Evolutionary conservation across 73 alveolate species (phyloP).

Genomic region (Tetrahymena elliotti): DNA sequence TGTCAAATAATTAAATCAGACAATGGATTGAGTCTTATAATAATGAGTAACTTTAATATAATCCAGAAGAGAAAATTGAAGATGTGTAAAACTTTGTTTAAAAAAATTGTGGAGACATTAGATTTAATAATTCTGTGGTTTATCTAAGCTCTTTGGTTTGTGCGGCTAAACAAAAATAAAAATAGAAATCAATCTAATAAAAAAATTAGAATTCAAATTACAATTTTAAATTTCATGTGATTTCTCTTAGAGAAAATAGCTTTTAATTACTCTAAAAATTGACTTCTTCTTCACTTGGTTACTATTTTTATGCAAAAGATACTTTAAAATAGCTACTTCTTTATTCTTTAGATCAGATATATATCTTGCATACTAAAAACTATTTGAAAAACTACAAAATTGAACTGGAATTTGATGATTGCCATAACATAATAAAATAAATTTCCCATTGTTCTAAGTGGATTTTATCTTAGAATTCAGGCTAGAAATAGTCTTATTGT

Average conservation of each 20-base stretch:
- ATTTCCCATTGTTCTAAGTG: background rate
- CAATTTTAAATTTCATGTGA: background rate
- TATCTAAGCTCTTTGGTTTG: background rate
- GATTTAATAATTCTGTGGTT: background rate
- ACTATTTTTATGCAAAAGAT: background rate
- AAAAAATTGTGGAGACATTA: background rate
- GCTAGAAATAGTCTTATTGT: background rate
- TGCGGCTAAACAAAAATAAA: background rate
- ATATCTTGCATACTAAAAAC: background rate
- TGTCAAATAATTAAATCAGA: background rate
- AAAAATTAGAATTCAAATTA: background rate
- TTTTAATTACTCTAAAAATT: background rate
- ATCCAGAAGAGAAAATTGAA: background rate
- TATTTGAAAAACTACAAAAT: background rate
- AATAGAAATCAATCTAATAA: background rate
- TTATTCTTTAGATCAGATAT: background rate
- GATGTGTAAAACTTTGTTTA: background rate
- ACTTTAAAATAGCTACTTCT: background rate
- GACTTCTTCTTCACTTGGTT: background rate
- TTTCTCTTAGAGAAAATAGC: background rate
- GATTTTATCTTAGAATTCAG: background rate
- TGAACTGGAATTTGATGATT: background rate
- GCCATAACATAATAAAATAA: background rate
- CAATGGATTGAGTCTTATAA: background rate
- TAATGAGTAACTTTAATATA: background rate